Evolutionary conservation across 208 protist species (phyloP).

Genomic region (Leishmania aethiopica): DNA sequence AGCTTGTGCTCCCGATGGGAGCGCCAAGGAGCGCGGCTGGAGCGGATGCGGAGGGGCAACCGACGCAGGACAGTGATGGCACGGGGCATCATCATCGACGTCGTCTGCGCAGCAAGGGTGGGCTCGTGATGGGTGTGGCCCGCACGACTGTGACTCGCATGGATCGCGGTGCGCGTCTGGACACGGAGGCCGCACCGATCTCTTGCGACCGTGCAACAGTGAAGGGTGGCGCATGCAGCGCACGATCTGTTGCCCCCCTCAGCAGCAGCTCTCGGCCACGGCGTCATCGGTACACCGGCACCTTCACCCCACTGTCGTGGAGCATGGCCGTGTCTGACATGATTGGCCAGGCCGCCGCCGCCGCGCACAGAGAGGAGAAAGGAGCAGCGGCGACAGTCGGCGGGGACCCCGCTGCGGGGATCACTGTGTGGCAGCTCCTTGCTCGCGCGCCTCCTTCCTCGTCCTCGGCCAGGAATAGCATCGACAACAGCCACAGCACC

Average conservation of each 20-base stretch:
- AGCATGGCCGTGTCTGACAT: conserved; percentile 14
- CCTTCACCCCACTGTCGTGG: conserved; percentile 13
- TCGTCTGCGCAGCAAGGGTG: neutral
- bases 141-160: conserved; percentile 1
- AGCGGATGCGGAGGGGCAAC: neutral
- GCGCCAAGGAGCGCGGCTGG: neutral
- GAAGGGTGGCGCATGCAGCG: neutral
- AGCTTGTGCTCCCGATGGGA: conserved; percentile 11
- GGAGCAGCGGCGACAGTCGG: neutral
- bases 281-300: conserved; percentile 5
- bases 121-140: conserved; percentile 8
- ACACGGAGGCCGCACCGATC: neutral
- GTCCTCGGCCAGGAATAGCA: neutral
- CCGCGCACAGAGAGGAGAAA: neutral
- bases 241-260: neutral
- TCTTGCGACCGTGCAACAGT: neutral
- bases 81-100: neutral
- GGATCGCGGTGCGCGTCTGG: neutral
- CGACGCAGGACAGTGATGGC: neutral
- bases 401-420: conserved; percentile 1
- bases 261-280: neutral
- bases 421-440: conserved; percentile 32
- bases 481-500: neutral
- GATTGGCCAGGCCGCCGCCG: neutral
- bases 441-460: neutral